These are phyloP conservation scores for Penicillium nucicola DNA, from an alignment of 495 filamentous ascomycete genomes.

Conservation along the genomic window DNA sequence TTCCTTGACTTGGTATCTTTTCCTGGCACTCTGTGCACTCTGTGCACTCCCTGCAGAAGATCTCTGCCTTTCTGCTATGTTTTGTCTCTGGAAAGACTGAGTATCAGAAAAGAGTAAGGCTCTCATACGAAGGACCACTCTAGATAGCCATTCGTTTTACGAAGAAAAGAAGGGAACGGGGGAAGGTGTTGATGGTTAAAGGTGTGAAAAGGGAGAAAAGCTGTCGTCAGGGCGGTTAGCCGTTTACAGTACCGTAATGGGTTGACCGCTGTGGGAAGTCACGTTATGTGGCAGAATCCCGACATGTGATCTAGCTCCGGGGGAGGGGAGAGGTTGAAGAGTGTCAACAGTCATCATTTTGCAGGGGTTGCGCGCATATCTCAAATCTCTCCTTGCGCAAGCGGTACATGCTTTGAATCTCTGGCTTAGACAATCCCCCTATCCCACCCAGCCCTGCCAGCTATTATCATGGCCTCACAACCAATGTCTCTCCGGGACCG, in stretches of 20 bases:
- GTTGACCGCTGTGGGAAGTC: not conserved
- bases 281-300: conserved; percentile 4
- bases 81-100: conserved; percentile 19
- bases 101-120: conserved; percentile 26
- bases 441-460: conserved; percentile 10
- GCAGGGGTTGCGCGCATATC: not conserved
- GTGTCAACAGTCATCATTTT: conserved; percentile 11
- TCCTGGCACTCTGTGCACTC: conserved; percentile 3
- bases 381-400: not conserved
- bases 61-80: conserved; percentile 23
- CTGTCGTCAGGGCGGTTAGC: conserved; percentile 6
- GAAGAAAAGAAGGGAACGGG: conserved; percentile 24
- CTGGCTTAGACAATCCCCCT: conserved; percentile 9
- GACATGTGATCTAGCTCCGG: conserved; percentile 17
- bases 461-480: conserved; percentile 62
- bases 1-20: conserved; percentile 18
- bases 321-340: conserved; percentile 9
- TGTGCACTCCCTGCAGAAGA: conserved; percentile 11
- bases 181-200: conserved; percentile 21
- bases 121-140: conserved; percentile 41
- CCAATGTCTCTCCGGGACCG: conserved; percentile 85
- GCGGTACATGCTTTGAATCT: conserved; percentile 21
- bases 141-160: conserved; percentile 48
- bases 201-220: conserved; percentile 16
- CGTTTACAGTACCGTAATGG: not conserved